Percentiles rank a stretch among this genome's conserved stretches.
Evolutionary conservation across 805 yeast species (phyloP).

Genomic region (Saturnispora halmiae): DNA sequence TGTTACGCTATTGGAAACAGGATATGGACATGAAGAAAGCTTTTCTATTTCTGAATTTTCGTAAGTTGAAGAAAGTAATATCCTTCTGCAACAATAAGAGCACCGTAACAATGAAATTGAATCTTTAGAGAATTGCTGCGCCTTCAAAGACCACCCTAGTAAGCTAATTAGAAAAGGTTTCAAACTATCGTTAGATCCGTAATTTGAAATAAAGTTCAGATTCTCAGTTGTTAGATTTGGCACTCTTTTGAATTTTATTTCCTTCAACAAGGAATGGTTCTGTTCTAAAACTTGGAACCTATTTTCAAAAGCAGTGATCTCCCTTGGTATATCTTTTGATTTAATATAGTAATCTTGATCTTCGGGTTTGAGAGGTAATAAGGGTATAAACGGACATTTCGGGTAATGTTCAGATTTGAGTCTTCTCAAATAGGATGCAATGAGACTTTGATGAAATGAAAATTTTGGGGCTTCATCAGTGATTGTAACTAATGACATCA

Average conservation of each 20-base stretch:
- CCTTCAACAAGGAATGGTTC: slow-evolving; percentile 13
- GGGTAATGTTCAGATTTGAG: slow-evolving; percentile 24
- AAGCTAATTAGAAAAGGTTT: not conserved
- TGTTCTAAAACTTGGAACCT: slow-evolving; percentile 14
- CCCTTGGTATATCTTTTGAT: slow-evolving; percentile 22
- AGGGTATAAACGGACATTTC: slow-evolving; percentile 18
- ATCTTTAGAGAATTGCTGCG: slow-evolving; percentile 21
- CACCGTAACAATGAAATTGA: slow-evolving; percentile 26
- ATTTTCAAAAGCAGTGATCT: slow-evolving; percentile 15
- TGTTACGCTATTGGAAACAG: slow-evolving; percentile 13
- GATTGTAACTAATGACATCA: not conserved
- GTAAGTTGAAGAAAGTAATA: slow-evolving; percentile 17
- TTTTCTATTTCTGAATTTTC: slow-evolving; percentile 11
- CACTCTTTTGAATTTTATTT: slow-evolving; percentile 8
- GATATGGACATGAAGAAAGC: slow-evolving; percentile 23
- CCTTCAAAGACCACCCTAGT: slow-evolving; percentile 30
- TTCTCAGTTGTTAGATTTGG: slow-evolving; percentile 6
- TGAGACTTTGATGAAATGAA: slow-evolving; percentile 18
- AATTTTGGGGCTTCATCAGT: not conserved
- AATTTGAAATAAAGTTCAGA: not conserved
- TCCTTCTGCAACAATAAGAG: slow-evolving; percentile 30
- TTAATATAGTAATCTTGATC: slow-evolving; percentile 21
- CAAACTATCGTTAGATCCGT: not conserved
- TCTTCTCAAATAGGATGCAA: slow-evolving; percentile 21
- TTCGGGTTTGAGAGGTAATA: slow-evolving; percentile 14